Percentiles rank a stretch among this genome's conserved stretches.
These are phyloP conservation scores for Russula abietina DNA, from an alignment of 768 basidiomycete genomes.

Conservation along the genomic window DNA sequence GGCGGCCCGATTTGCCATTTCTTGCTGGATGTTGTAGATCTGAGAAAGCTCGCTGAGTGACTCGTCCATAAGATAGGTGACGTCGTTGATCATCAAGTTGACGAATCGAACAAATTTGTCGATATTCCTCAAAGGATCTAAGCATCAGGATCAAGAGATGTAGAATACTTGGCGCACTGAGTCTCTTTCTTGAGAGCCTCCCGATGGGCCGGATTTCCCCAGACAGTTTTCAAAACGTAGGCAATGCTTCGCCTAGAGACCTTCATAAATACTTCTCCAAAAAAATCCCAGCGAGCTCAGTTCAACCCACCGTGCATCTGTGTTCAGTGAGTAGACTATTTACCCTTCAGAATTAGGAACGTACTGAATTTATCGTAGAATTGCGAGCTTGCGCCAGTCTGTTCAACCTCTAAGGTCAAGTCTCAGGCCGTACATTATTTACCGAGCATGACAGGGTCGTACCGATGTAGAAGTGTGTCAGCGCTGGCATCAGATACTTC, in stretches of 20 bases:
- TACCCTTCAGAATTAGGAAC: conserved; percentile 30
- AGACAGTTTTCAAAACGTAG: conserved; percentile 80
- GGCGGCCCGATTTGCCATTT: conserved; percentile 68
- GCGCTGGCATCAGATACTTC: conserved; percentile 81
- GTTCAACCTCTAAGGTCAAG: conserved; percentile 74
- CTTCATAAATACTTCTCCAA: background rate
- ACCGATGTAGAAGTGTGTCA: conserved; percentile 96
- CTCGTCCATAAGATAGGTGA: conserved; percentile 97
- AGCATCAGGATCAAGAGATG: background rate
- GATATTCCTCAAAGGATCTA: conserved; percentile 50
- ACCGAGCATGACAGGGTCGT: conserved; percentile 23
- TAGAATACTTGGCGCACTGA: conserved; percentile 41
- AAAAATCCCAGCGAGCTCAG: background rate
- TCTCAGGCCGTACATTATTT: conserved; percentile 1
- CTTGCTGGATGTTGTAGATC: conserved; percentile 78
- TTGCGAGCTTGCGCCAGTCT: conserved; percentile 94
- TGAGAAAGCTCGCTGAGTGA: conserved; percentile 83
- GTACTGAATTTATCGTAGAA: conserved; percentile 97
- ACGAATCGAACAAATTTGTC: conserved; percentile 94
- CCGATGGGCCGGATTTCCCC: conserved; percentile 86
- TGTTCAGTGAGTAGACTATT: background rate
- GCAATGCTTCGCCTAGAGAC: conserved; percentile 73
- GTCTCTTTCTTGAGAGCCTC: conserved; percentile 80
- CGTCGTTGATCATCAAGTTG: conserved; percentile 98
- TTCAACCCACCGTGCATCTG: conserved; percentile 48